A percentile compares a stretch with the other conserved stretches of the same genome.
Conservation (phyloP, 805 yeast genomes). For the Debaryomyces tyrocola region DNA sequence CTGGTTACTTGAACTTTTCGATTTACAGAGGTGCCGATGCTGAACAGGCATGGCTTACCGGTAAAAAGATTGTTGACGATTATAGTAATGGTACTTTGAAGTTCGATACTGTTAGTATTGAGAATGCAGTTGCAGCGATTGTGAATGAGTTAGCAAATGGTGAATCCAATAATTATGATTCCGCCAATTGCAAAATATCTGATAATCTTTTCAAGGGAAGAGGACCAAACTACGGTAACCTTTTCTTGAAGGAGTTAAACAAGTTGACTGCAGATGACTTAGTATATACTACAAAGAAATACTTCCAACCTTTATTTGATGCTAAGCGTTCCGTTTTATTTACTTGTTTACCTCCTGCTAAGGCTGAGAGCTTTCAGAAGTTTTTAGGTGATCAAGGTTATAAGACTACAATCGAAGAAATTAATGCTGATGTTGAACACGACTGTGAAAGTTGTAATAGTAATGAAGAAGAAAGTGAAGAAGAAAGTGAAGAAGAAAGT, state of each 20-base stretch:
- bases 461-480: slow-evolving; percentile 18
- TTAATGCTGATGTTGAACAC: slow-evolving; percentile 25
- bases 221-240: slow-evolving; percentile 63
- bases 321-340: slow-evolving; percentile 58
- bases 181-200: slow-evolving; percentile 65
- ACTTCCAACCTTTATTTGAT: slow-evolving; percentile 66
- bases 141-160: slow-evolving; percentile 69
- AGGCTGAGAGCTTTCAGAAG: slow-evolving; percentile 44
- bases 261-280: slow-evolving; percentile 55
- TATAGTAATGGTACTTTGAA: slow-evolving; percentile 52
- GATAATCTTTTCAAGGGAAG: slow-evolving; percentile 68
- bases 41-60: slow-evolving; percentile 60
- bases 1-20: slow-evolving; percentile 63
- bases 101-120: slow-evolving; percentile 60
- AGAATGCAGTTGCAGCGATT: slow-evolving; percentile 74
- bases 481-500: slow-evolving; percentile 31
- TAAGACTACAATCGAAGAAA: slow-evolving; percentile 55
- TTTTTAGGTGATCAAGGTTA: slow-evolving; percentile 60
- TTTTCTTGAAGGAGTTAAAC: slow-evolving; percentile 54
- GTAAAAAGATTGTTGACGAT: slow-evolving; percentile 61
- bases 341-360: slow-evolving; percentile 71
- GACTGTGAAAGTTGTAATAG: slow-evolving; percentile 27
- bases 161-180: slow-evolving; percentile 62
- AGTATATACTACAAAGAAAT: slow-evolving; percentile 49
- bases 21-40: slow-evolving; percentile 87